These are phyloP conservation scores for Ustilago trichophora DNA, from an alignment of 1,284 basidiomycete genomes.

Conservation along the genomic window DNA sequence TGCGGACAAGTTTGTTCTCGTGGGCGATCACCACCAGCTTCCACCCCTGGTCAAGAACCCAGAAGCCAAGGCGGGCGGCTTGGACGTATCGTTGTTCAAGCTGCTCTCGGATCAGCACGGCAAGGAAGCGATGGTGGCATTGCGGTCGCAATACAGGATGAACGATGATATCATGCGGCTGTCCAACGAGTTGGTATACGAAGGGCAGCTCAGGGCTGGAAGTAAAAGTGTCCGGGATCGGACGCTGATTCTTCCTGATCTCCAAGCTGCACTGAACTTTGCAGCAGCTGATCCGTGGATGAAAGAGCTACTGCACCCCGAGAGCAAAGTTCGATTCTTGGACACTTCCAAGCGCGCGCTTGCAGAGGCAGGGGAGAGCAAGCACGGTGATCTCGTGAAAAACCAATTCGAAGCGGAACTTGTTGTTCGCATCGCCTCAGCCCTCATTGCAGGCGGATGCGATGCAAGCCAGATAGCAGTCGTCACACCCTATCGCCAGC, in stretches of 20 bases:
- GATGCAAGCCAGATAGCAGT: conserved; percentile 79
- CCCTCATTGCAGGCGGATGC: conserved; percentile 76
- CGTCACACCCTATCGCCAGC: conserved; percentile 91
- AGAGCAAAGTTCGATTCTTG: conserved; percentile 87
- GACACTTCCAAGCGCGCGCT: conserved; percentile 80
- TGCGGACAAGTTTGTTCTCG: conserved; percentile 88
- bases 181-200: conserved; percentile 89
- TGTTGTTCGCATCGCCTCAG: conserved; percentile 73
- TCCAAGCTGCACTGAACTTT: conserved; percentile 1
- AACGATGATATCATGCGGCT: conserved; percentile 94
- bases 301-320: conserved; percentile 74
- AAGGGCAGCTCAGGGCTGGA: conserved; percentile 80
- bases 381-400: conserved; percentile 66
- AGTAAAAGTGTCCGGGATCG: conserved; percentile 76
- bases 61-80: conserved; percentile 78
- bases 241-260: conserved; percentile 72
- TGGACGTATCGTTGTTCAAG: conserved; percentile 90
- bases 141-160: conserved; percentile 93
- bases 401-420: conserved; percentile 80
- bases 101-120: conserved; percentile 81
- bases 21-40: conserved; percentile 96
- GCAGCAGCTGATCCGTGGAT: conserved; percentile 71
- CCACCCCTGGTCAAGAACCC: conserved; percentile 83
- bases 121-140: conserved; percentile 80
- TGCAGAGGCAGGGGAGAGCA: conserved; percentile 75